phyloP scores from a whole-genome alignment of 202 grass and related monocot species.

The Musa balbisiana region DNA sequence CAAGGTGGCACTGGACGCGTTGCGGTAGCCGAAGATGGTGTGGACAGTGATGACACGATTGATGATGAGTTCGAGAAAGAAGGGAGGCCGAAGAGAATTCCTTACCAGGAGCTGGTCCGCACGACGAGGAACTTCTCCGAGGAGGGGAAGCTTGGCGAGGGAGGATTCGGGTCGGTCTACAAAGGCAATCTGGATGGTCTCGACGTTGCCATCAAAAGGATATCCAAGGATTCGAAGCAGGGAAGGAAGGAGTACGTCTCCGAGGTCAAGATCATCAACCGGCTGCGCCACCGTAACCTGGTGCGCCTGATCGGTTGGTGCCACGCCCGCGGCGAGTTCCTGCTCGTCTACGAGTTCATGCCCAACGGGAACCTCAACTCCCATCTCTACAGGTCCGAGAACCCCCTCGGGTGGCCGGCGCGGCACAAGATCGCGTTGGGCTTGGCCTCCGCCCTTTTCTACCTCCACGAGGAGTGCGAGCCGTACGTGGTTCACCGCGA shows the following conservation, averaged over 20 bases:
- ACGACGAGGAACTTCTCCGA: background rate
- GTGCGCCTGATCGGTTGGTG: slow-evolving; percentile 10
- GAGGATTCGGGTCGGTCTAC: slow-evolving; percentile 25
- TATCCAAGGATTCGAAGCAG: slow-evolving; percentile 26
- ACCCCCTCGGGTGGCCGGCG: slow-evolving; percentile 20
- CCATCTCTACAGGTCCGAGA: slow-evolving; percentile 2
- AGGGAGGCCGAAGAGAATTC: background rate
- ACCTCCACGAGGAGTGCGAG: slow-evolving; percentile 41
- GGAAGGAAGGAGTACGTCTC: slow-evolving; percentile 15
- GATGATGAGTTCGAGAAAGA: slow-evolving; percentile 2
- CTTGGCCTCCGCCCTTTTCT: slow-evolving; percentile 29
- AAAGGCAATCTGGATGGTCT: slow-evolving; percentile 19
- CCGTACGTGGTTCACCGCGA: slow-evolving; percentile 39
- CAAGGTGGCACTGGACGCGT: too few relatives aligned
- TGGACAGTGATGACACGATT: background rate
- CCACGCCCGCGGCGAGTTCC: slow-evolving; percentile 11
- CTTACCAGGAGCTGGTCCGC: background rate
- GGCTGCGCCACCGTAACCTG: slow-evolving; percentile 11
- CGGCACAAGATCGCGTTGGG: slow-evolving; percentile 29
- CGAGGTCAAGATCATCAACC: slow-evolving; percentile 20
- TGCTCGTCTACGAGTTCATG: slow-evolving; percentile 19
- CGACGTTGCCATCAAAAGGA: slow-evolving; percentile 34
- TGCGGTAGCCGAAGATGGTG: too few relatives aligned
- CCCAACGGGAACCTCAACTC: slow-evolving; percentile 7
- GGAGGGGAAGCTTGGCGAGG: slow-evolving; percentile 2